Evolutionary conservation across 805 yeast genomes (phyloP).

Genomic region (Ogataea trehaloabstinens): DNA sequence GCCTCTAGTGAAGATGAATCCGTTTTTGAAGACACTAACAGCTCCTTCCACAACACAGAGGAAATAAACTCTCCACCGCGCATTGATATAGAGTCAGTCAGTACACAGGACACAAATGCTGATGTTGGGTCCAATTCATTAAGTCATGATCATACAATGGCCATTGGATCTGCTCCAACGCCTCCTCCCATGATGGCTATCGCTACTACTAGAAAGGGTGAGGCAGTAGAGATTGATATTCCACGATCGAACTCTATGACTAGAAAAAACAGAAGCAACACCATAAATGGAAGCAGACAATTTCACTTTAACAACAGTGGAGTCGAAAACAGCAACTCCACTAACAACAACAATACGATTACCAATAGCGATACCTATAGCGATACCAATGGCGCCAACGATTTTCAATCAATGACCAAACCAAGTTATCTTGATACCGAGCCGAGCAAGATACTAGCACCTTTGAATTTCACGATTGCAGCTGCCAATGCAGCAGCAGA

Average conservation of each 20-base stretch:
- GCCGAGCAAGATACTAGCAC: slow-evolving; percentile 13
- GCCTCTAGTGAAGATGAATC: slow-evolving; percentile 62
- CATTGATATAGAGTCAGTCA: slow-evolving; percentile 11
- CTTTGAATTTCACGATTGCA: slow-evolving; percentile 25
- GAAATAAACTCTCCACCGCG: slow-evolving; percentile 17
- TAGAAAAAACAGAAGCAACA: slow-evolving; percentile 24
- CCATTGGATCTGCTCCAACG: slow-evolving; percentile 38
- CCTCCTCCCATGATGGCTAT: slow-evolving; percentile 76
- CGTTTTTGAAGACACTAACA: slow-evolving; percentile 34
- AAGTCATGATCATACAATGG: slow-evolving; percentile 8
- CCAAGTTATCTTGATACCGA: slow-evolving; percentile 6
- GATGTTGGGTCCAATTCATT: slow-evolving; percentile 8
- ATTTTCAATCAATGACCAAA: background rate
- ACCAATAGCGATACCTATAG: background rate
- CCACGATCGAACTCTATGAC: slow-evolving; percentile 27
- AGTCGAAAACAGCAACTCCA: background rate
- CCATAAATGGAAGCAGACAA: slow-evolving; percentile 14
- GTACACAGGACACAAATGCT: slow-evolving; percentile 1
- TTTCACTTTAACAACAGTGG: slow-evolving; percentile 8
- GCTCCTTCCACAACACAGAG: slow-evolving; percentile 15
- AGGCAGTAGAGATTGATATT: slow-evolving; percentile 68
- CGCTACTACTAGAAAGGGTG: slow-evolving; percentile 79
- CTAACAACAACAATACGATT: background rate
- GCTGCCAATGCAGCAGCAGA: slow-evolving; percentile 29
- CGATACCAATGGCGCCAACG: background rate